These are phyloP conservation scores for Corchorus olitorius DNA, from an alignment of 345 rosid genomes.

Conservation along the genomic window DNA sequence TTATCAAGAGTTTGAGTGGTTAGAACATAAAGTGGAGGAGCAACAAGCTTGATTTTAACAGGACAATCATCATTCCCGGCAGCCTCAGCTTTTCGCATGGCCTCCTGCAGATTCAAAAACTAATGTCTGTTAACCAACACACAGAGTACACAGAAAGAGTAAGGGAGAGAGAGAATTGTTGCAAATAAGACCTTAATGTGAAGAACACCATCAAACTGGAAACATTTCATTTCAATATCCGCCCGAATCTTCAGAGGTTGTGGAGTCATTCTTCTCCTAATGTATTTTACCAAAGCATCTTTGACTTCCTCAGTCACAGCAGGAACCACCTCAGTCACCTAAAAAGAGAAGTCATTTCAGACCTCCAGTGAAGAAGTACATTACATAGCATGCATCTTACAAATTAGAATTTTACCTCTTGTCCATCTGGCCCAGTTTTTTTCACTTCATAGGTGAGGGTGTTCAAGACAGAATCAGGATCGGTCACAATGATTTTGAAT, in stretches of 20 bases:
- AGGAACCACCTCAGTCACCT: constrained; percentile 82
- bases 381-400: neutral
- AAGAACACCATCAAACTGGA: constrained; percentile 95
- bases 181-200: constrained; percentile 75
- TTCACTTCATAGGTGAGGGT: constrained; percentile 82
- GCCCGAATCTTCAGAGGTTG: constrained; percentile 95
- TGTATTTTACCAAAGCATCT: constrained; percentile 81
- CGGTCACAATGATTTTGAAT: constrained; percentile 84
- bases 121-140: neutral
- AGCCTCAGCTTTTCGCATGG: constrained; percentile 96
- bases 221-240: constrained; percentile 96
- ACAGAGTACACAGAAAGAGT: neutral
- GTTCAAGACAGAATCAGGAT: constrained; percentile 84
- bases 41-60: constrained; percentile 93
- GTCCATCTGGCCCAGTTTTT: constrained; percentile 87
- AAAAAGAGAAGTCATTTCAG: constrained; percentile 17
- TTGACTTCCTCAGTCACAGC: constrained; percentile 89
- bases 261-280: constrained; percentile 96
- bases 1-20: constrained; percentile 97
- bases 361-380: constrained; percentile 7
- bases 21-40: constrained; percentile 95
- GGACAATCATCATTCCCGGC: constrained; percentile 90
- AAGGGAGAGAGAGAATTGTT: neutral
- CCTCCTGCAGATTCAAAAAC: constrained; percentile 59
- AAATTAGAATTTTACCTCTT: constrained; percentile 56